Conservation (phyloP, 768 basidiomycete genomes). For the Mycena olivaceomarginata region DNA sequence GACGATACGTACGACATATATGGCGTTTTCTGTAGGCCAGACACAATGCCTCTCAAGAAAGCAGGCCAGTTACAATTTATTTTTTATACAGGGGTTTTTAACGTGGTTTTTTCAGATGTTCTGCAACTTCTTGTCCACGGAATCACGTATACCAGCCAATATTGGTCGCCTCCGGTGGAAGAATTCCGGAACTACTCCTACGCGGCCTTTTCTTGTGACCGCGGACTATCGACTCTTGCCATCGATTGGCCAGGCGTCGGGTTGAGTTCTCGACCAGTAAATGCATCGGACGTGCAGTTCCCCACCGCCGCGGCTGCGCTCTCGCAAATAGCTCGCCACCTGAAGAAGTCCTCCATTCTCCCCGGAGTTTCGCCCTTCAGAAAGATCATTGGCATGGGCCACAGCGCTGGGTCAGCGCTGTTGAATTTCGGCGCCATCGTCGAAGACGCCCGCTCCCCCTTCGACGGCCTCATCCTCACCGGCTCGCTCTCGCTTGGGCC, state of each 20-base stretch:
- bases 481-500: neutral
- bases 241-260: neutral
- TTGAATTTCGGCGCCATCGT: neutral
- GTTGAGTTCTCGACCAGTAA: neutral
- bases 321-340: neutral
- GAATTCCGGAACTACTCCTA: neutral
- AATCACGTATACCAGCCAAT: neutral
- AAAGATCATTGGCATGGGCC: neutral
- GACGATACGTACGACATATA: neutral
- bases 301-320: neutral
- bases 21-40: neutral
- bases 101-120: neutral
- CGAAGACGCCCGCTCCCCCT: neutral
- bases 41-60: neutral
- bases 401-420: neutral
- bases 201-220: neutral
- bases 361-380: neutral
- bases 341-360: neutral
- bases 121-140: conserved; percentile 2
- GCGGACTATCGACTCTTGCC: neutral
- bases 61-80: neutral
- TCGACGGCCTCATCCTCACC: conserved; percentile 9
- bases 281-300: neutral
- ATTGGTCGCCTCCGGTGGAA: neutral
- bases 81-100: neutral